Evolutionary conservation across 176 grass and related monocot species (phyloP).

Genomic region (Pontederia crassipes): DNA sequence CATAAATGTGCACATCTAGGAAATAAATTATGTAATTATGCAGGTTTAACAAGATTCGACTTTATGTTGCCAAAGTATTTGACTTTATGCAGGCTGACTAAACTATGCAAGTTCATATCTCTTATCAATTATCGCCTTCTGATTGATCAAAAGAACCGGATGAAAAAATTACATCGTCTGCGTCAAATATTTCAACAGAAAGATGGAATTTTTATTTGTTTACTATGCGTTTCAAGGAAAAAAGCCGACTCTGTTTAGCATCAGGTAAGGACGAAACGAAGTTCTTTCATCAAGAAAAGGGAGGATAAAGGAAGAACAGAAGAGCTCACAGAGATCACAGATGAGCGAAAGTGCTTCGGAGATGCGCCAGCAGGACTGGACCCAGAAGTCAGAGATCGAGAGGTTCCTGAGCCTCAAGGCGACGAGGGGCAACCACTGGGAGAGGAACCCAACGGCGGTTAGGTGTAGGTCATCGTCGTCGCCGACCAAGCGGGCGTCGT

Average conservation of each 20-base stretch:
- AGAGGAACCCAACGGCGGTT: constrained; percentile 32
- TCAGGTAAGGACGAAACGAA: not conserved
- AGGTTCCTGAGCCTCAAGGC: constrained; percentile 29
- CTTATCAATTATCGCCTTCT: too few relatives aligned
- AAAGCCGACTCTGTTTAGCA: not conserved
- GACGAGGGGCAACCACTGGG: constrained; percentile 29
- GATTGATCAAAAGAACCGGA: too few relatives aligned
- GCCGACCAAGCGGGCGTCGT: constrained; percentile 27
- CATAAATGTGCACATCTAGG: too few relatives aligned
- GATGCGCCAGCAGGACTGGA: constrained; percentile 52
- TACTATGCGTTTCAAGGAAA: too few relatives aligned
- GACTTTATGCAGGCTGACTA: too few relatives aligned
- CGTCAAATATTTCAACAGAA: too few relatives aligned
- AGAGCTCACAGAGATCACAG: constrained; percentile 41
- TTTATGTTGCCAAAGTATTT: too few relatives aligned
- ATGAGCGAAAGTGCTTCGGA: constrained; percentile 49
- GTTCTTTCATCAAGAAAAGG: not conserved
- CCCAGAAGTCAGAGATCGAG: constrained; percentile 44
- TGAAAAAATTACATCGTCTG: too few relatives aligned
- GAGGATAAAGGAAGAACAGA: not conserved
- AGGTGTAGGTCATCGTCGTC: constrained; percentile 62
- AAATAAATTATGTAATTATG: too few relatives aligned
- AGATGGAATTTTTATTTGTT: too few relatives aligned
- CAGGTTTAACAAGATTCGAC: too few relatives aligned
- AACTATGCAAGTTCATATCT: too few relatives aligned